Evolutionary conservation across 2,329 filamentous ascomycete genomes (phyloP).

Genomic region (Teratosphaeria nubilosa): DNA sequence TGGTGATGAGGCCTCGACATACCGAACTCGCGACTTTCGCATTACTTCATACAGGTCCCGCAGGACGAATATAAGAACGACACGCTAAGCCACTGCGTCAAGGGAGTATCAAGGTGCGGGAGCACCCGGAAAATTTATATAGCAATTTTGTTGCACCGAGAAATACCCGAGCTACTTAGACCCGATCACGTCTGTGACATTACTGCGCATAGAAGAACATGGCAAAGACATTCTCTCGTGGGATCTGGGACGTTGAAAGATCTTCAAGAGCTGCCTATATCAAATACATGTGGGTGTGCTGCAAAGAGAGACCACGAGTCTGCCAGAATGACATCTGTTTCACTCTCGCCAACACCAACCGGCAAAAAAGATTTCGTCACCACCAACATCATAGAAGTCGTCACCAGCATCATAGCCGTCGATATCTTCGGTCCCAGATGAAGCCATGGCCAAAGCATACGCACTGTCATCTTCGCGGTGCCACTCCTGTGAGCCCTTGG

Average conservation of each 20-base stretch:
- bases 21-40: constrained; percentile 20
- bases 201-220: neutral
- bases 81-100: constrained; percentile 22
- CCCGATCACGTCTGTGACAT: too few relatives aligned
- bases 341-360: too few relatives aligned
- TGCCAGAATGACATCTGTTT: neutral
- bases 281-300: neutral
- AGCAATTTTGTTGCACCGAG: neutral
- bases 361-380: too few relatives aligned
- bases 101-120: constrained; percentile 4
- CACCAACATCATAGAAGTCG: neutral
- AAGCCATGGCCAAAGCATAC: neutral
- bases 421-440: too few relatives aligned
- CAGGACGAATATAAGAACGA: constrained; percentile 18
- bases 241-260: neutral
- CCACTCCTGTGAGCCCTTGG: neutral
- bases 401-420: neutral
- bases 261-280: neutral
- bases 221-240: neutral
- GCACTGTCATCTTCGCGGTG: neutral
- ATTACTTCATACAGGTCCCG: constrained; percentile 8
- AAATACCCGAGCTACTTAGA: neutral
- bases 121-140: constrained; percentile 3
- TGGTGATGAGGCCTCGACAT: neutral
- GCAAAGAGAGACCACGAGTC: neutral